Conservation (phyloP, 1,284 basidiomycete genomes). For the Chondrostereum purpureum region DNA sequence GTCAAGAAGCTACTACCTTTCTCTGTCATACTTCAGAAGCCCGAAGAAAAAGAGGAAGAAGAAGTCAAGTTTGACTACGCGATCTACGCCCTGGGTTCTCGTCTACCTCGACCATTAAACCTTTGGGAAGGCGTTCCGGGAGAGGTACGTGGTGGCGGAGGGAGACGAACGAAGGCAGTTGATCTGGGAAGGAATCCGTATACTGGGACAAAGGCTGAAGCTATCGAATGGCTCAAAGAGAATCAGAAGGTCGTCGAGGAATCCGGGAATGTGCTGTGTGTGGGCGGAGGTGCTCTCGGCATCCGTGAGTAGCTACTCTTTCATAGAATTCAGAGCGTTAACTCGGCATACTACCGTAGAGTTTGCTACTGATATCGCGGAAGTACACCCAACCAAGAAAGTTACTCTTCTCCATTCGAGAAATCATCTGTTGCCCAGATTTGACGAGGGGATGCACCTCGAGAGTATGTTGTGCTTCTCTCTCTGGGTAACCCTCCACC, state of each 20-base stretch:
- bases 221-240: slow-evolving; percentile 39
- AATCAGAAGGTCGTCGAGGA: slow-evolving; percentile 37
- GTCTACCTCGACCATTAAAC: slow-evolving; percentile 46
- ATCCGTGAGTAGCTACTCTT: slow-evolving; percentile 39
- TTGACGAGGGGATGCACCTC: slow-evolving; percentile 48
- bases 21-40: slow-evolving; percentile 34
- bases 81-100: slow-evolving; percentile 52
- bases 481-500: not conserved
- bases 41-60: slow-evolving; percentile 24
- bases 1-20: not conserved
- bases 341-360: slow-evolving; percentile 34
- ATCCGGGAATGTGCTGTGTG: slow-evolving; percentile 40
- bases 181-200: slow-evolving; percentile 17
- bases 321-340: not conserved
- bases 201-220: slow-evolving; percentile 38
- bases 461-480: slow-evolving; percentile 31
- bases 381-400: slow-evolving; percentile 46
- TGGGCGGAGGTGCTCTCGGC: slow-evolving; percentile 56
- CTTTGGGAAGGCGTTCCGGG: slow-evolving; percentile 32
- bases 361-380: slow-evolving; percentile 64
- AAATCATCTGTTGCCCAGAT: slow-evolving; percentile 50
- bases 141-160: slow-evolving; percentile 6
- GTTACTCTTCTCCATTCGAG: slow-evolving; percentile 67
- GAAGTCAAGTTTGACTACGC: slow-evolving; percentile 42
- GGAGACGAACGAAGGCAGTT: slow-evolving; percentile 4